Conservation (phyloP, 2,329 filamentous ascomycete genomes). For the Curvularia eragrostidis region DNA sequence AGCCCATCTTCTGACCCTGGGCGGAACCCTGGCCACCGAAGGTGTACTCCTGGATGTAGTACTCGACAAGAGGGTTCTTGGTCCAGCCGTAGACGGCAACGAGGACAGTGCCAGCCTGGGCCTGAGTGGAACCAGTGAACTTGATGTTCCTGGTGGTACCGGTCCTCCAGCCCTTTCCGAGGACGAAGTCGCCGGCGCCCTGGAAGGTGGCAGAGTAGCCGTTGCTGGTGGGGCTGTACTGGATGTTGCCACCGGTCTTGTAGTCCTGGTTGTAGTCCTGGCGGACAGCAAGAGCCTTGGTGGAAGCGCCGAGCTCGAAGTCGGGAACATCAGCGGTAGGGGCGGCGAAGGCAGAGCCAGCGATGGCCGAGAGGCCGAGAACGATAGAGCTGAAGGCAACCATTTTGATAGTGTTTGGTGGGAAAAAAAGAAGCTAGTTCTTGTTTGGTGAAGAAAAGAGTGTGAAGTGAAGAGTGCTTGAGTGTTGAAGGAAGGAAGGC, state of each 20-base stretch:
- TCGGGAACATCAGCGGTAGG: conserved; percentile 36
- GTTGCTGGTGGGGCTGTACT: conserved; percentile 36
- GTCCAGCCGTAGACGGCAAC: conserved; percentile 63
- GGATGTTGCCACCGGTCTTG: conserved; percentile 41
- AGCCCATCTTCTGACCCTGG: conserved; percentile 37
- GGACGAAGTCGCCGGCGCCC: conserved; percentile 41
- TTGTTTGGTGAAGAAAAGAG: background rate
- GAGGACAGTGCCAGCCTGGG: conserved; percentile 35
- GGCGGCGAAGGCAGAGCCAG: conserved; percentile 30
- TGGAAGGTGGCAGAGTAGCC: conserved; percentile 41
- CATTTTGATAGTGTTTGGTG: conserved; percentile 24
- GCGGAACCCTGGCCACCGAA: conserved; percentile 50
- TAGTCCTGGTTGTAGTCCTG: conserved; percentile 48
- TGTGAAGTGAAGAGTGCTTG: background rate
- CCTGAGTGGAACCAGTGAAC: conserved; percentile 36
- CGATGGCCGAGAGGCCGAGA: conserved; percentile 30
- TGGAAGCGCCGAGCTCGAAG: conserved; percentile 31
- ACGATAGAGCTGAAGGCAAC: conserved; percentile 35
- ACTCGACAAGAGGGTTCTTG: conserved; percentile 56
- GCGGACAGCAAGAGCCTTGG: conserved; percentile 27
- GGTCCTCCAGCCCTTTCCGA: conserved; percentile 43
- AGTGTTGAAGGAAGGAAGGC: conserved; percentile 6
- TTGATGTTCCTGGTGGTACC: conserved; percentile 40
- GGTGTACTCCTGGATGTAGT: conserved; percentile 59
- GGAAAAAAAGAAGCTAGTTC: conserved; percentile 4